Evolutionary conservation across 257 asterid species (phyloP).

Genomic region (Prunella vulgaris): DNA sequence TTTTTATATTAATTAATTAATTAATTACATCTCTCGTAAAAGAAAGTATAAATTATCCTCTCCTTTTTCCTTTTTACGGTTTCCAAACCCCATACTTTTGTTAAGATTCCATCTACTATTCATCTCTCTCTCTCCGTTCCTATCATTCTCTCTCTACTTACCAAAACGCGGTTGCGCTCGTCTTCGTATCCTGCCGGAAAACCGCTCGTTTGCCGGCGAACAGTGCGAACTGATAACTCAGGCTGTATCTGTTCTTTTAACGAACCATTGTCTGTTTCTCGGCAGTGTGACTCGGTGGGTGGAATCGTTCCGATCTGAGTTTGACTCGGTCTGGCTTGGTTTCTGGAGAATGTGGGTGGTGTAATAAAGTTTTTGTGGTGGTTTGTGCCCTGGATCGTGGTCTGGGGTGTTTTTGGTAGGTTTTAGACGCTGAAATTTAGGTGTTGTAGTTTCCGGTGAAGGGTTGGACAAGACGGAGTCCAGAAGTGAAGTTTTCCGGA

Average conservation of each 20-base stretch:
- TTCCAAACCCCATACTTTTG: constrained; percentile 49
- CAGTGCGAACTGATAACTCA: constrained; percentile 22
- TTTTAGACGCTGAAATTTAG: not conserved
- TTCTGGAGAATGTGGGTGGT: constrained; percentile 65
- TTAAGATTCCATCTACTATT: constrained; percentile 51
- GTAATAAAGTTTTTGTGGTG: constrained; percentile 27
- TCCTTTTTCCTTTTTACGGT: constrained; percentile 47
- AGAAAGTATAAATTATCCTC: constrained; percentile 40
- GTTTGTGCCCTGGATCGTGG: constrained; percentile 48
- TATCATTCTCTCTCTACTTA: constrained; percentile 33
- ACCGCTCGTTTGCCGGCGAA: constrained; percentile 36
- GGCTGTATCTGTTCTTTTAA: not conserved
- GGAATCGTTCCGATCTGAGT: constrained; percentile 56
- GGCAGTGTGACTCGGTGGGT: constrained; percentile 32
- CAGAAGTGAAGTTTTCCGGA: constrained; percentile 38
- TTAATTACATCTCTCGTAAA: not conserved
- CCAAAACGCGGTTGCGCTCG: constrained; percentile 14
- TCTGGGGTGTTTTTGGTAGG: constrained; percentile 37
- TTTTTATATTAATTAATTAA: not conserved
- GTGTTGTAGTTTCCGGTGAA: constrained; percentile 20
- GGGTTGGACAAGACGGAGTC: constrained; percentile 49
- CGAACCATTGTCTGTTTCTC: constrained; percentile 15
- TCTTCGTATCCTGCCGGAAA: constrained; percentile 39
- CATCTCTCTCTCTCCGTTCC: constrained; percentile 16
- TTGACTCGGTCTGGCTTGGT: constrained; percentile 37